phyloP scores from a whole-genome alignment of 164 flowering plant genomes.

The Aristolochia contorta region DNA sequence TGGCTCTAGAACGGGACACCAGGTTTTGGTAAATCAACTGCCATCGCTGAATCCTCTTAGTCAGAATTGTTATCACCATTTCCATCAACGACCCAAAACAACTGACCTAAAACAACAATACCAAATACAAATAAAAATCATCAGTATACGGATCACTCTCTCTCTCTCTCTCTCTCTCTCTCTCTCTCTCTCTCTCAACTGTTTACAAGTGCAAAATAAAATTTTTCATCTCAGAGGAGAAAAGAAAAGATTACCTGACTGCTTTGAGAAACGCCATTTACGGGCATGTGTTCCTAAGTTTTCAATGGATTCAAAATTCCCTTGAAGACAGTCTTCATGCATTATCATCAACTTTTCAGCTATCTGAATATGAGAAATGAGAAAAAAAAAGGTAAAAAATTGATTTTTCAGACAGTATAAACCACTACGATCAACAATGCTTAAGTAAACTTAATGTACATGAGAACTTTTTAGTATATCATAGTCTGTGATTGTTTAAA shows the following conservation, averaged over 20 bases:
- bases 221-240: background rate
- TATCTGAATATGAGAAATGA: conserved; percentile 24
- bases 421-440: no score
- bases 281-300: conserved; percentile 14
- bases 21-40: no score
- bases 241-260: conserved; percentile 6
- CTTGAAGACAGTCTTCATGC: conserved; percentile 65
- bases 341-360: conserved; percentile 60
- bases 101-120: background rate
- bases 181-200: no score
- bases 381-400: background rate
- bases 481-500: no score
- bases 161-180: no score
- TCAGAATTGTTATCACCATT: conserved; percentile 3
- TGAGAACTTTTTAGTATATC: no score
- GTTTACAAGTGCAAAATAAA: background rate
- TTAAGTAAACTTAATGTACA: no score
- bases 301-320: conserved; percentile 36
- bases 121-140: background rate
- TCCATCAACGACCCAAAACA: conserved; percentile 1
- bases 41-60: background rate
- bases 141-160: background rate
- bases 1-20: no score
- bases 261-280: conserved; percentile 7
- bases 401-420: background rate